phyloP scores from a whole-genome alignment of 2,329 filamentous ascomycete species.

The Ascochyta viciae-villosae region DNA sequence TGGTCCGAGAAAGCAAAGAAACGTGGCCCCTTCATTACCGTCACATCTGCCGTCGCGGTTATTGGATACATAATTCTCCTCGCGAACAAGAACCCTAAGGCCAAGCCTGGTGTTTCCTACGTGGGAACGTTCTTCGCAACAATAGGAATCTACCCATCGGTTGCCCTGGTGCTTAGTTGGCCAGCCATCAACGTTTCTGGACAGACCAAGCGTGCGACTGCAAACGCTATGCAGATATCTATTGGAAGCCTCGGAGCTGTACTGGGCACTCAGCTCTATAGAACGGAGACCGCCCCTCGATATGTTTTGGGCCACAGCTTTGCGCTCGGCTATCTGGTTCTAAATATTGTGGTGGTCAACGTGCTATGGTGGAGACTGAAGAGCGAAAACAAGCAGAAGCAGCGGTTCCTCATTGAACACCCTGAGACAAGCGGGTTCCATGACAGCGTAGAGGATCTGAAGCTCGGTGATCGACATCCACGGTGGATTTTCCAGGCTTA shows the following conservation, averaged over 20 bases:
- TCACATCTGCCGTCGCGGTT: conserved; percentile 40
- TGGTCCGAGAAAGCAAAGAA: conserved; percentile 41
- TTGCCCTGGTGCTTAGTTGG: conserved; percentile 55
- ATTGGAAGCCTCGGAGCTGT: conserved; percentile 58
- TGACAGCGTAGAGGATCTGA: conserved; percentile 41
- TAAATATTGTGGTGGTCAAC: conserved; percentile 43
- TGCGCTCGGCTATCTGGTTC: conserved; percentile 43
- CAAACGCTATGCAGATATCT: conserved; percentile 58
- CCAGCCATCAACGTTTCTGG: conserved; percentile 62
- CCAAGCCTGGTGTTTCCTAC: conserved; percentile 48
- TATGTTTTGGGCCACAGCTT: conserved; percentile 48
- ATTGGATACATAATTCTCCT: conserved; percentile 51
- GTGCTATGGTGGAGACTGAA: conserved; percentile 40
- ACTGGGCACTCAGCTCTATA: conserved; percentile 48
- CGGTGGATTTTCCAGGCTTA: conserved; percentile 46
- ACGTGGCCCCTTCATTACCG: conserved; percentile 47
- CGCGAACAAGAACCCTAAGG: conserved; percentile 39
- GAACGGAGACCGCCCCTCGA: conserved; percentile 42
- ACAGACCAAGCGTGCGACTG: conserved; percentile 60
- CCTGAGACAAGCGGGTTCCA: conserved; percentile 40
- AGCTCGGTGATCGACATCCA: conserved; percentile 44
- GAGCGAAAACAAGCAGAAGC: conserved; percentile 43
- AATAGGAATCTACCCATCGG: conserved; percentile 49
- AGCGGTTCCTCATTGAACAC: conserved; percentile 29
- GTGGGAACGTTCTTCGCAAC: conserved; percentile 49